A percentile compares a stretch with the other conserved stretches of the same genome.
phyloP scores from a whole-genome alignment of 495 filamentous ascomycete genomes.

The Cryomyces antarcticus region DNA sequence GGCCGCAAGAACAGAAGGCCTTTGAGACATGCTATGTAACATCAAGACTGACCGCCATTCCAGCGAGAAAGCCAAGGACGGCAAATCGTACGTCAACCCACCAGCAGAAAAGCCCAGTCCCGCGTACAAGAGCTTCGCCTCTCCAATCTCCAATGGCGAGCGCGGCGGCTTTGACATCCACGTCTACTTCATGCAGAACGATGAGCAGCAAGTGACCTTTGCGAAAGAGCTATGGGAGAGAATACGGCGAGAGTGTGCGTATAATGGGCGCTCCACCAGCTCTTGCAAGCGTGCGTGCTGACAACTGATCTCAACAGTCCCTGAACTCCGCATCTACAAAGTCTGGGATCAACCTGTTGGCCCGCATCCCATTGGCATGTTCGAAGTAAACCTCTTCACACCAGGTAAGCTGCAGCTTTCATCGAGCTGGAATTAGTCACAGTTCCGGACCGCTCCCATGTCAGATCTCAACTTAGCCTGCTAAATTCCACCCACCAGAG shows the following conservation, averaged over 20 bases:
- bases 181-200: constrained; percentile 46
- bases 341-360: constrained; percentile 62
- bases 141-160: constrained; percentile 16
- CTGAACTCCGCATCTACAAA: constrained; percentile 65
- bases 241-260: constrained; percentile 58
- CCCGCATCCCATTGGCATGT: constrained; percentile 72
- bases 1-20: background rate
- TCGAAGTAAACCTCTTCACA: constrained; percentile 76
- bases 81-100: constrained; percentile 19
- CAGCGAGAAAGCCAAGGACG: constrained; percentile 17
- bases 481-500: background rate
- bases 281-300: no score
- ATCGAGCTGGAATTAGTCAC: background rate
- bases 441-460: background rate
- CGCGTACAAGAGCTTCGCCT: constrained; percentile 15
- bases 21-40: background rate
- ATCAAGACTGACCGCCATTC: background rate
- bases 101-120: constrained; percentile 9
- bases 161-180: constrained; percentile 50
- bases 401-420: constrained; percentile 25
- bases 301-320: constrained; percentile 29
- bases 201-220: constrained; percentile 38
- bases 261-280: background rate
- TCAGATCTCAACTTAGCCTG: background rate
- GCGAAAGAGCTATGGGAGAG: constrained; percentile 56